Percentiles rank a stretch among this genome's conserved stretches.
Conservation (phyloP, 2,329 filamentous ascomycete genomes). For the Trichoderma breve region DNA sequence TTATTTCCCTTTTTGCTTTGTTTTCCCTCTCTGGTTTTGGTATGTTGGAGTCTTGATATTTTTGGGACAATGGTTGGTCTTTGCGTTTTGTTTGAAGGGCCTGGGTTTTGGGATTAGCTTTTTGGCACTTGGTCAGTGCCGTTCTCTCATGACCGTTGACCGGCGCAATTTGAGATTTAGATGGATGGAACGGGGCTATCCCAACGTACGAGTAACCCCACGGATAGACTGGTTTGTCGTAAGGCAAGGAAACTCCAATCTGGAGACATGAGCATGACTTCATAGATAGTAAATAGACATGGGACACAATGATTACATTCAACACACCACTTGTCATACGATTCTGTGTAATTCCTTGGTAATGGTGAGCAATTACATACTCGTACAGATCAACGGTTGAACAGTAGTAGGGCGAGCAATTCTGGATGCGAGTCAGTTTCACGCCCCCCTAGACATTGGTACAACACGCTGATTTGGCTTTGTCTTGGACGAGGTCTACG, state of each 20-base stretch:
- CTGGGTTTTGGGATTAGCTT: neutral
- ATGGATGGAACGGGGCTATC: neutral
- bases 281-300: conserved; percentile 7
- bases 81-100: neutral
- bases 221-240: conserved; percentile 9
- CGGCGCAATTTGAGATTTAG: neutral
- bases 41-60: neutral
- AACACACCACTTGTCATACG: neutral
- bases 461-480: neutral
- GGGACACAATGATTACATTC: neutral
- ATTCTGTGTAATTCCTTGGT: neutral
- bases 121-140: neutral
- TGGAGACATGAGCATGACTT: conserved; percentile 1
- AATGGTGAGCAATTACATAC: neutral
- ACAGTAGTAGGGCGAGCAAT: neutral
- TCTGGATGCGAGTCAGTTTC: neutral
- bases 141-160: neutral
- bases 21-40: neutral
- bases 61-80: neutral
- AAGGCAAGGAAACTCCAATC: neutral
- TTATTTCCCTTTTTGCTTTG: neutral
- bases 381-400: neutral
- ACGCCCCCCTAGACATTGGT: neutral
- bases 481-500: neutral
- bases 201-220: neutral